Percentiles rank a stretch among this genome's conserved stretches.
Evolutionary conservation across 139 green algal species (phyloP).

Genomic region (Penium margaritaceum): DNA sequence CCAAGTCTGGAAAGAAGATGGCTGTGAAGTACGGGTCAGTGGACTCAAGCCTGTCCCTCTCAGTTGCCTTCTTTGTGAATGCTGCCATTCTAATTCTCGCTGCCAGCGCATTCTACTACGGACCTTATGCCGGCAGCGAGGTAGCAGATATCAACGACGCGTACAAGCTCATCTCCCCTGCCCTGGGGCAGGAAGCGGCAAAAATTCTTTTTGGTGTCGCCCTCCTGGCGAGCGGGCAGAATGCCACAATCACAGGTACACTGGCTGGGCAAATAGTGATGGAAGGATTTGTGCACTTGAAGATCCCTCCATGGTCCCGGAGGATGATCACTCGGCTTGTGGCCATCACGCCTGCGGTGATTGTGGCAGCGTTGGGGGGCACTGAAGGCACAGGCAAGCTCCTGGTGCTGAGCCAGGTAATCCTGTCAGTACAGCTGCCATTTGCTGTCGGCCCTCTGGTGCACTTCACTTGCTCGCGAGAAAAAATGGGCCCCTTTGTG

Average conservation of each 20-base stretch:
- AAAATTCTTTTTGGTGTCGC: constrained; percentile 39
- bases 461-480: constrained; percentile 54
- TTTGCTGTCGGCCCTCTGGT: constrained; percentile 62
- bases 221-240: constrained; percentile 54
- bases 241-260: constrained; percentile 68
- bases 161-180: constrained; percentile 51
- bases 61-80: constrained; percentile 63
- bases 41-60: constrained; percentile 54
- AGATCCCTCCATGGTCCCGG: constrained; percentile 40
- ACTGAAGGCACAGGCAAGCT: constrained; percentile 50
- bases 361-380: constrained; percentile 57
- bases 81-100: constrained; percentile 60
- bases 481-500: constrained; percentile 50
- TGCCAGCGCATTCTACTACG: constrained; percentile 55
- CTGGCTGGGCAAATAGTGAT: constrained; percentile 77
- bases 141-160: constrained; percentile 47
- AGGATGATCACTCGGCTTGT: constrained; percentile 45
- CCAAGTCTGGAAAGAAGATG: constrained; percentile 35
- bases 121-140: background rate
- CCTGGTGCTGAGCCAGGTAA: constrained; percentile 54
- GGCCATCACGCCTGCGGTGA: constrained; percentile 47
- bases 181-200: constrained; percentile 51
- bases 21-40: constrained; percentile 55
- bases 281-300: constrained; percentile 53
- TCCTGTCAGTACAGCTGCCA: constrained; percentile 59